Percentiles rank a stretch among this genome's conserved stretches.
These are phyloP conservation scores for Eremochloa ophiuroides DNA, from an alignment of 176 grass and related monocot genomes.

Conservation along the genomic window DNA sequence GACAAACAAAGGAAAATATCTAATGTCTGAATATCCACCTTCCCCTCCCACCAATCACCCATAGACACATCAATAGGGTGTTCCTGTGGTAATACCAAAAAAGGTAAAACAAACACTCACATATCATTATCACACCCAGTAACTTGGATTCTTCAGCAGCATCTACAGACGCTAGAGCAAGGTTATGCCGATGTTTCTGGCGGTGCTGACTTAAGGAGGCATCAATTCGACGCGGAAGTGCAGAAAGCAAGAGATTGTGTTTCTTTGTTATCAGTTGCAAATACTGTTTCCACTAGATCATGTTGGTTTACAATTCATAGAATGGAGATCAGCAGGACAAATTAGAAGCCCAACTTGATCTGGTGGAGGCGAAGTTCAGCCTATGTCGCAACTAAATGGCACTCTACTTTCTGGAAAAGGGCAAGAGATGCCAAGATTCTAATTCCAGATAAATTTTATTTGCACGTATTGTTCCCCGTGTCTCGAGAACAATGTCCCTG, in stretches of 20 bases:
- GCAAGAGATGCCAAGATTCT: constrained; percentile 20
- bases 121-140: constrained; percentile 2
- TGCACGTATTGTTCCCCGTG: constrained; percentile 21
- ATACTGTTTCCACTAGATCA: constrained; percentile 39
- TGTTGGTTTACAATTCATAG: constrained; percentile 21
- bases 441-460: constrained; percentile 38
- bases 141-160: constrained; percentile 22
- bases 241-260: background rate
- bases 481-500: constrained; percentile 27
- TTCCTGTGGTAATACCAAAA: background rate
- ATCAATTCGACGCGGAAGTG: constrained; percentile 28
- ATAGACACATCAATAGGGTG: constrained; percentile 22
- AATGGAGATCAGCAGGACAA: constrained; percentile 2
- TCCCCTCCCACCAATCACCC: constrained; percentile 11
- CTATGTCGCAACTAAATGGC: background rate
- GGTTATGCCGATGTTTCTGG: constrained; percentile 12
- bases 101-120: background rate
- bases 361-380: constrained; percentile 49
- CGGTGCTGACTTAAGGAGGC: constrained; percentile 35
- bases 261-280: constrained; percentile 8
- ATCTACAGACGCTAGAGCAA: constrained; percentile 23
- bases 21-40: background rate
- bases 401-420: constrained; percentile 29
- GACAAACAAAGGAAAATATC: background rate
- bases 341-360: constrained; percentile 24